Evolutionary conservation across 2,329 filamentous ascomycete genomes (phyloP), one percentile per base, ranked within the genome.

Genomic region (Periconia sp.): DNA sequence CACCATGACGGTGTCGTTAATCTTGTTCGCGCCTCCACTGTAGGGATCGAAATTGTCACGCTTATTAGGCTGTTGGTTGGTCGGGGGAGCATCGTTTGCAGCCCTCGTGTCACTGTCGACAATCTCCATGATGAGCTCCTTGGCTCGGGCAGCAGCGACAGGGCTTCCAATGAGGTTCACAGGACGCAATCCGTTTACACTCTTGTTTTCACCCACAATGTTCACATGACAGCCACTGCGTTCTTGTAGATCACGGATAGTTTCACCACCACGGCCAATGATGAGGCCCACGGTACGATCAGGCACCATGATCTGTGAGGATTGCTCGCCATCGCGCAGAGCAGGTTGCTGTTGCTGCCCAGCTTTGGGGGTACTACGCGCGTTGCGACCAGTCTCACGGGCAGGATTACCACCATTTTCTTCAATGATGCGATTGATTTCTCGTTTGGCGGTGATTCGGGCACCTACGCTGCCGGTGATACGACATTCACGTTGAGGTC

Each of bases 141-240:
- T 92, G 26, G 91, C 91, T 50, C 83, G 81, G 33, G 84, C 83
- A 35, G 89, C 87, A 38, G 89, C 86, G 59, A 86, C 81, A 29
- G 82, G 82, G 29, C 85, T 85, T 46, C 91, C 91, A 56, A 95
- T 95, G 35, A 96, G 79, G 66, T 96, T 96, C 51, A 96, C 90
- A 19, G 92, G 91, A 36, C 91, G 85, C 49, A 95, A 78, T 31
- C 91, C 91, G 64, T 95, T 95, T 55, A 95, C 82, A 65, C 89
- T 95, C 78, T 95, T 95, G 56, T 89, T 89, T 73, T 96, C 91
- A 59, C 88, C 88, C 28, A 95, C 89, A 62, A 96, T 96, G 70
- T 96, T 96, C 68, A 96, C 90, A 69, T 96, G 92, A 68, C 91
- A 96, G n/a, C 88, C 89, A 59, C 88, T 94, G 50, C 89, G 82